Percentiles rank a stretch among this genome's conserved stretches.
Conservation (phyloP, 1,284 basidiomycete genomes). For the Porphyrellus sp. region DNA sequence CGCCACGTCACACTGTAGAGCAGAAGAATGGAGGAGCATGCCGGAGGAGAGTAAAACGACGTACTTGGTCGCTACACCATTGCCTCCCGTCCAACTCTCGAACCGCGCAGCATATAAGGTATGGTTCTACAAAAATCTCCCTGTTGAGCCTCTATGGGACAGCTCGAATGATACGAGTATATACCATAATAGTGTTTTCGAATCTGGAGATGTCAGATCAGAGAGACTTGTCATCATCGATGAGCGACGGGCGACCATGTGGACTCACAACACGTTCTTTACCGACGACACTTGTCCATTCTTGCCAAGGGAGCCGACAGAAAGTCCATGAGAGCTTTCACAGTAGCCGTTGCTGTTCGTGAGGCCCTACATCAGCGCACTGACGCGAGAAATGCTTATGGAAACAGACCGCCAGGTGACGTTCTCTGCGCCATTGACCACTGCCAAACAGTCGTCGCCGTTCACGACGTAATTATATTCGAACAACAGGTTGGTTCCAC, state of each 20-base stretch:
- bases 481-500: conserved; percentile 54
- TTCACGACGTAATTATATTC: conserved; percentile 57
- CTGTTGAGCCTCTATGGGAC: background rate
- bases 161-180: background rate
- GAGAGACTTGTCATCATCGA: background rate
- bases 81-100: background rate
- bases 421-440: conserved; percentile 51
- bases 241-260: background rate
- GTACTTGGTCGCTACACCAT: background rate
- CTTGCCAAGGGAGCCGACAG: background rate
- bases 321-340: background rate
- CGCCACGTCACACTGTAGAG: conserved; percentile 52
- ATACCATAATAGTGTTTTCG: background rate
- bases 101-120: background rate
- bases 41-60: background rate
- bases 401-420: conserved; percentile 48
- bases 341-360: background rate
- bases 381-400: background rate
- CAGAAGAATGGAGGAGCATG: too few species aligned
- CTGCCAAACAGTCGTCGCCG: conserved; percentile 61
- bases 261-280: background rate
- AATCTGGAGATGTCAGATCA: background rate
- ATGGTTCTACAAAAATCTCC: background rate
- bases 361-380: background rate
- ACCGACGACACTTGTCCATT: background rate